Conservation (phyloP, 208 protist genomes). For the Porcisia hertigi region DNA sequence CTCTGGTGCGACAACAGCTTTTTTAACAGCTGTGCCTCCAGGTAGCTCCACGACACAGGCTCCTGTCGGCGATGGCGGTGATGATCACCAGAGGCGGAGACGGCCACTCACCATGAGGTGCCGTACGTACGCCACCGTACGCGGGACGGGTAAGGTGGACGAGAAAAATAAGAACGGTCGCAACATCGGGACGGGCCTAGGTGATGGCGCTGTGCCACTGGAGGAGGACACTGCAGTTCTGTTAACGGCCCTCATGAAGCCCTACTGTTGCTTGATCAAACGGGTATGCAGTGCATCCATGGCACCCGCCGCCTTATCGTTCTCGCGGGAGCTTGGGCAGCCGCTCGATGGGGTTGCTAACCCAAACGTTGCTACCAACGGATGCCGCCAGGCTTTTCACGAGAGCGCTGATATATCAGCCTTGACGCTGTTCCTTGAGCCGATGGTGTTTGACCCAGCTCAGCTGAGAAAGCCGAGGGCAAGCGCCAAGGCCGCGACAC, state of each 20-base stretch:
- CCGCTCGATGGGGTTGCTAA: not conserved
- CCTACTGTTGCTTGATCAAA: conserved; percentile 5
- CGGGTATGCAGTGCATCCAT: not conserved
- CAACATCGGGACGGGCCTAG: conserved; percentile 10
- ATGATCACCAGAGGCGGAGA: not conserved
- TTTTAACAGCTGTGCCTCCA: not conserved
- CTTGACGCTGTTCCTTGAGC: conserved; percentile 1
- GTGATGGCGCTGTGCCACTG: not conserved
- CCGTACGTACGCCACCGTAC: not conserved
- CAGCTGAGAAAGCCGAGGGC: not conserved
- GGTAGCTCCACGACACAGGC: not conserved
- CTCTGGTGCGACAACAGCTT: not conserved
- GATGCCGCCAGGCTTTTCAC: not conserved
- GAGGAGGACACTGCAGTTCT: conserved; percentile 19
- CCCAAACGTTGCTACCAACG: not conserved
- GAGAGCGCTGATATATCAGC: not conserved
- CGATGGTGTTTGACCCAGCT: not conserved
- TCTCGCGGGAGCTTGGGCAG: not conserved
- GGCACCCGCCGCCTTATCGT: not conserved
- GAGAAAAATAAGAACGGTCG: not conserved
- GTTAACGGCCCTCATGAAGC: conserved; percentile 23
- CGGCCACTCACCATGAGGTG: not conserved
- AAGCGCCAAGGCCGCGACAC: not conserved
- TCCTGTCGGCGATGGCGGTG: not conserved
- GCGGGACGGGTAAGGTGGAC: not conserved